Evolutionary conservation across 768 basidiomycete genomes (phyloP), one percentile per base, ranked within the genome.

Genomic region (Russula compacta): DNA sequence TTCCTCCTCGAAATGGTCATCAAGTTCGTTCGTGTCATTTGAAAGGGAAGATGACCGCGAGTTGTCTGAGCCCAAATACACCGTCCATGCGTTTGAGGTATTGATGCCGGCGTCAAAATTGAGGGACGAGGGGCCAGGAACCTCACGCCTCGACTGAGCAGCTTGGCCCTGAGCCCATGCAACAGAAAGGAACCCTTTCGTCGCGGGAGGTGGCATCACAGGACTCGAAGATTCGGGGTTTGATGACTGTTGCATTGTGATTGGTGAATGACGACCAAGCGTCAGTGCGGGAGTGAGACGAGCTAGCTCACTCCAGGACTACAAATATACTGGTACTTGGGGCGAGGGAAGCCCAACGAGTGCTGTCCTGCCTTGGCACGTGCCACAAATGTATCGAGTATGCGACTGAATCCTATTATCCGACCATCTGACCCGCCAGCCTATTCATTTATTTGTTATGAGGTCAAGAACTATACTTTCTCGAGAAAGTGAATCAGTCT

Each of bases 91-190:
- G 6, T 79, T 72, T 1, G 89, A 90, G 11, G 86, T 78, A 72
- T 91, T 89, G 71, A 91, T 79, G 4, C 89, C 88, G 1, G 83
- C 81, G 69, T 90, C 89, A 67, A 91, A 89, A 53, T 82, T 81
- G 43, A 67, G 39, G 1, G 53, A 36, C 17, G 56, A 52, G 7
- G 56, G 29, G 57, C 47, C 29, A 48, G 44, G 39, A 21, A 32
- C 35, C 8, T 57, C 57, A 35, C 58, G 54, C 51, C 48, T 52
- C 32, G 60, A 36, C 21, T 49, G 56, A 38, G 54, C 60, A n/a
- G 43, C 53, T 42, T 53, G 54, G 36, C 58, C 59, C 15, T 58
- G 63, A 21, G 65, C 43, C 47, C 32, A 58, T 17, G 64, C 56
- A 53, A 66, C 59, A 6, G 64, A 61, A 32, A 58, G 53, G 47